These are phyloP conservation scores for Darksidea phi DNA, from an alignment of 495 filamentous ascomycete species.

Conservation along the genomic window DNA sequence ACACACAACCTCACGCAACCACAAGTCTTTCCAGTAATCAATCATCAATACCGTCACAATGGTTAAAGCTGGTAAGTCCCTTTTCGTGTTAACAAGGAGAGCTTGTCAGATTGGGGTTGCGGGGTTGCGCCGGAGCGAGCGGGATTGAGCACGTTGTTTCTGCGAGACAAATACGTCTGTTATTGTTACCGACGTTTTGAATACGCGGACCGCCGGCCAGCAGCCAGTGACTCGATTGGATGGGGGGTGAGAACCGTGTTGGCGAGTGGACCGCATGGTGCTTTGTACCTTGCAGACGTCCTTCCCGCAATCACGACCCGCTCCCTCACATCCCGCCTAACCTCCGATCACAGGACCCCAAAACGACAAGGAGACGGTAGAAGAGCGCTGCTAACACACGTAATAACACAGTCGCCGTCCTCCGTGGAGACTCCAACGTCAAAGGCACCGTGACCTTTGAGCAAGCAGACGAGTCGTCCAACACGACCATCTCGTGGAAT, in stretches of 20 bases:
- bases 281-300: not conserved
- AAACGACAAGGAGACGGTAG: too few relatives aligned
- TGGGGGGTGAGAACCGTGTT: conserved; percentile 37
- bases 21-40: not conserved
- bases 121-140: conserved; percentile 19
- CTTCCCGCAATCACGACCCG: conserved; percentile 10
- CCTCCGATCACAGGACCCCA: too few relatives aligned
- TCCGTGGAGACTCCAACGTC: conserved; percentile 96
- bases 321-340: too few relatives aligned
- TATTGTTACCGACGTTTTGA: too few relatives aligned
- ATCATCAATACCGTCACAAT: conserved; percentile 30
- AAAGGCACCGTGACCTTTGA: conserved; percentile 91
- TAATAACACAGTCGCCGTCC: conserved; percentile 71
- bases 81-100: not conserved
- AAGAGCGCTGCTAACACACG: conserved; percentile 9
- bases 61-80: conserved; percentile 40
- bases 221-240: too few relatives aligned
- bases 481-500: conserved; percentile 87
- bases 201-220: too few relatives aligned
- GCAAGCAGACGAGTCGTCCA: conserved; percentile 74
- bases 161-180: too few relatives aligned
- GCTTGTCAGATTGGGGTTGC: not conserved
- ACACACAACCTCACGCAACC: not conserved
- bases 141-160: conserved; percentile 35
- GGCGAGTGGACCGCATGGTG: conserved; percentile 7